Percentiles rank a stretch among this genome's conserved stretches.
These are phyloP conservation scores for Fraxinus albicans DNA, from an alignment of 305 asterid genomes.

Conservation along the genomic window DNA sequence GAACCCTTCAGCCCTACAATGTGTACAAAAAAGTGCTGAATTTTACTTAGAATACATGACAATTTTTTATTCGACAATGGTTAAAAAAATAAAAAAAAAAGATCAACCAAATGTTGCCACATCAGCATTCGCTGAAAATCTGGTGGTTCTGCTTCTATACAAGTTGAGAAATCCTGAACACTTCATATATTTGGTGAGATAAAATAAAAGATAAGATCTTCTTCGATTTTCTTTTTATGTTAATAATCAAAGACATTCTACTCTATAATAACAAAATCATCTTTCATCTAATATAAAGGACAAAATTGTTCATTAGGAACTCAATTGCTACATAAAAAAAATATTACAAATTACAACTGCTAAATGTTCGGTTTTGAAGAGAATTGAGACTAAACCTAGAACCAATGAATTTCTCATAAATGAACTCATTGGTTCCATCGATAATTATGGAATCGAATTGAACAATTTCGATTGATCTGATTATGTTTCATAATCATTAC, in stretches of 20 bases:
- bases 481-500: neutral
- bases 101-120: too few relatives aligned
- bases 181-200: neutral
- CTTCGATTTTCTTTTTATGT: neutral
- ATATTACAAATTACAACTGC: neutral
- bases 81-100: too few relatives aligned
- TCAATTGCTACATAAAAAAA: neutral
- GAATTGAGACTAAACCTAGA: neutral
- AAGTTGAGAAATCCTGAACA: too few relatives aligned
- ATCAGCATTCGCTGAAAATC: too few relatives aligned
- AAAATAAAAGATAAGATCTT: neutral
- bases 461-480: neutral
- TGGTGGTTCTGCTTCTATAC: too few relatives aligned
- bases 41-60: too few relatives aligned
- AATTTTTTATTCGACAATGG: too few relatives aligned
- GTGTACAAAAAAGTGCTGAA: too few relatives aligned
- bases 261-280: neutral
- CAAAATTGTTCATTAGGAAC: neutral
- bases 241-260: too few relatives aligned
- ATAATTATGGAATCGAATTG: neutral
- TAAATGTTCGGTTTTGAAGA: neutral
- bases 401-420: too few relatives aligned
- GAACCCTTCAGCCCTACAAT: neutral
- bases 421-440: neutral
- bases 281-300: neutral